Base-by-base conservation (phyloP, 371 early-diverging fungal genomes). In the Cladochytrium tenue region DNA sequence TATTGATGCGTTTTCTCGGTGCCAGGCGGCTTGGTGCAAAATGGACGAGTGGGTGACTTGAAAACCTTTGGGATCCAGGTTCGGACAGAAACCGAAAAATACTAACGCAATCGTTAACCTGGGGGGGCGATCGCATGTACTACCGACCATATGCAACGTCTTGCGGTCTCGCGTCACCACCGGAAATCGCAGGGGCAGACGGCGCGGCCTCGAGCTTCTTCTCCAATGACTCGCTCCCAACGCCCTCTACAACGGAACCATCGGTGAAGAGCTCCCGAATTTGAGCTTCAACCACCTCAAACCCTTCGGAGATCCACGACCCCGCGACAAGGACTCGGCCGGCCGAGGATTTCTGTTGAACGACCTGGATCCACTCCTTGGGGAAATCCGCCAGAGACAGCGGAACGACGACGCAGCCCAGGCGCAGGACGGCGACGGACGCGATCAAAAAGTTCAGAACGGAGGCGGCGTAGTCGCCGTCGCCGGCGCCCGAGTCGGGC, bases 11-110 rank as follows among this genome's bases (percentile, higher is more conserved):
- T 27, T 3, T 3, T 32, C 10, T 5, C 20, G 13, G 28, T 43
- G 52, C n/a, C 10, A 61, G 2, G 17, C 2, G 52, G 52, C 32
- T 15, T 26, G 17, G 62, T n/a, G 7, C 34, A 4, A 23, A 36
- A 52, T 5, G 52, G 62, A 61, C 28, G 30, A 23, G 52, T 61
- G 62, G 52, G 62, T 51, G 31, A 33, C 34, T 52, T 61, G 62
- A 26, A 31, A 3, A 32, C 62, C 62, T 3, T 31, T 30, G 51
- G 36, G 62, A 26, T 3, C 23, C 2, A 5, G 5, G 2, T 61
- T 43, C 3, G 52, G n/a, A 17, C 52, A 17, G 52, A 36, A 34
- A 25, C 52, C 52, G 31, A 33, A 61, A 32, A 61, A 61, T 4
- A 31, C 60, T 60, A 5, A 25, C 7, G 10, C 23, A 43, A 43